Conservation (phyloP, 1,284 basidiomycete species). For the Ceratobasidium sp. region DNA sequence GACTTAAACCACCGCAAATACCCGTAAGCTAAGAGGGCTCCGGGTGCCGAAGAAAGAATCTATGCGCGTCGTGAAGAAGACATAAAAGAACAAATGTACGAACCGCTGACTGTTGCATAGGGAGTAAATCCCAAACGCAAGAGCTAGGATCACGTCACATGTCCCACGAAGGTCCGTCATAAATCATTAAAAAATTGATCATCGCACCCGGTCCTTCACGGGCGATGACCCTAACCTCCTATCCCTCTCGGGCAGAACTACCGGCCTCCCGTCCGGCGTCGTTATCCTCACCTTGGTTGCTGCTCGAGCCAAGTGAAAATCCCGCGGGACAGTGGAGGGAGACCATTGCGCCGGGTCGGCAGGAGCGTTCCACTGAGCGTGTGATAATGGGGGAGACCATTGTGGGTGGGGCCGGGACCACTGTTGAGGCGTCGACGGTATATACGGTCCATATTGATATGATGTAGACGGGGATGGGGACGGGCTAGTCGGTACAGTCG, state of each 20-base stretch:
- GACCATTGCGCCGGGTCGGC: neutral
- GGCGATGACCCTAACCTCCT: neutral
- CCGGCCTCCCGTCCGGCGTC: constrained; percentile 17
- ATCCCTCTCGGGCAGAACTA: neutral
- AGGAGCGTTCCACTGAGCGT: neutral
- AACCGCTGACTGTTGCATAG: no score
- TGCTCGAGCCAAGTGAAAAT: constrained; percentile 5
- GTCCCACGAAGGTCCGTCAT: no score
- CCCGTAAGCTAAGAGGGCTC: no score
- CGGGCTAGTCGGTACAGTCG: neutral
- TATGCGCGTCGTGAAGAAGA: no score
- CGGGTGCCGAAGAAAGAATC: no score
- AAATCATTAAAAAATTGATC: no score
- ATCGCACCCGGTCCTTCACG: constrained; percentile 5
- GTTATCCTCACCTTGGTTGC: constrained; percentile 28
- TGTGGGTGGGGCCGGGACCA: neutral
- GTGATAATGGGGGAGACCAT: neutral
- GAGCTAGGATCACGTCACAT: no score
- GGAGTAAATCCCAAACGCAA: no score
- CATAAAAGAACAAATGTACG: no score
- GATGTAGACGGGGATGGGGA: constrained; percentile 14
- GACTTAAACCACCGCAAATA: no score
- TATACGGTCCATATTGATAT: neutral
- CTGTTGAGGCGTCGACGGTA: neutral
- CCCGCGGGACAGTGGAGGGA: constrained; percentile 8